Base-by-base conservation (phyloP, 192 early-diverging fungal species). In the Backusella morwellensis region DNA sequence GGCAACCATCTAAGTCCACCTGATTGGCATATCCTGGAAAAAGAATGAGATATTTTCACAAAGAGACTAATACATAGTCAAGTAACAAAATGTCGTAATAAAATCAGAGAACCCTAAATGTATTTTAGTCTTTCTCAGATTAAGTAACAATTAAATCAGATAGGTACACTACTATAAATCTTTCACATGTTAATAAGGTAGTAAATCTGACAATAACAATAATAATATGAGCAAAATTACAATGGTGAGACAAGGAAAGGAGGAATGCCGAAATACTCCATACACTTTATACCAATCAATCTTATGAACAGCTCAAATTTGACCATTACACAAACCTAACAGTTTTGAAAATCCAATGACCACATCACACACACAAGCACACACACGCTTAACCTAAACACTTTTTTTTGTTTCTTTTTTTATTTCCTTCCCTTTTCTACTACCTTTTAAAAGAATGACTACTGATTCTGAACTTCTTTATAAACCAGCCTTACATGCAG, bases 241-340 rank as follows among this genome's bases (percentile, higher is more conserved):
- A 29, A 63, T 29, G 19, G 23, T 63, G 4, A 29, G 21, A 63
- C 26, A 63, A 29, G 11, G 21, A 29, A 63, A 63, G 26, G 11
- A 63, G 29, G 23, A 63, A 63, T 17, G 47, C 47, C 47, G 47
- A 50, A 50, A 50, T 50, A 50, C 19, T 6, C 19, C 6, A 44
- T 47, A 47, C 5, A 47, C 15, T 47, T 47, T 47, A 17, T 47
- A 59, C 17, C 23, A 21, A 23, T n/a, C 56, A 29, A 23, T 23
- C 23, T 50, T 63, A 29, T 14, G 26, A 29, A 29, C 56, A 63
- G 6, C 56, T 63, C 56, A 63, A 12, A 63, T 63, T 29, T 63
- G 56, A 63, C 23, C 9, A 63, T 63, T 63, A 63, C 56, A 63
- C 56, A 63, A 63, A 63, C 56, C 56, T 26, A 63, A 63, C 26